Conservation (phyloP, 768 basidiomycete genomes). For the Leccinum truebloodii region DNA sequence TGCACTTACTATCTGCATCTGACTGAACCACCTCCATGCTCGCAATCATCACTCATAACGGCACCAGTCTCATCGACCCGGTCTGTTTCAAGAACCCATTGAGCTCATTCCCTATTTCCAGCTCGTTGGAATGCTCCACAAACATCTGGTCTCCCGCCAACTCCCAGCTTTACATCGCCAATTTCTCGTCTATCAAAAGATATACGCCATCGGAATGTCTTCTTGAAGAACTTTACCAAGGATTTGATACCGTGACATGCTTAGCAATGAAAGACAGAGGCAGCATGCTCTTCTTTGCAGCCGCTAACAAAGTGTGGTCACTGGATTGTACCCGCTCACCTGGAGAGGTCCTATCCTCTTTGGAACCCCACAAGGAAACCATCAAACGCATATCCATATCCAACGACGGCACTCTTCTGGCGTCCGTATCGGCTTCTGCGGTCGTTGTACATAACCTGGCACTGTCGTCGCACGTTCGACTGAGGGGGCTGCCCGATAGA, state of each 20-base stretch:
- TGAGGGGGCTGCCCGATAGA: conserved; percentile 51
- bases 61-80: conserved; percentile 51
- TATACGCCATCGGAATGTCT: conserved; percentile 51
- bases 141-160: conserved; percentile 60
- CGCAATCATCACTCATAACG: conserved; percentile 49
- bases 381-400: conserved; percentile 60
- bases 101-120: conserved; percentile 41
- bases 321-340: conserved; percentile 46
- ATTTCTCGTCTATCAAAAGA: conserved; percentile 46
- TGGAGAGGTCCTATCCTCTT: conserved; percentile 45
- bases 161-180: conserved; percentile 53
- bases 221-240: conserved; percentile 44
- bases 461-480: conserved; percentile 50
- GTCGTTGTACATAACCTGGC: conserved; percentile 63
- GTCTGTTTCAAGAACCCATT: conserved; percentile 46
- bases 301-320: conserved; percentile 46
- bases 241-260: conserved; percentile 28
- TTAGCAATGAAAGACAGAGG: conserved; percentile 38
- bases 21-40: conserved; percentile 45
- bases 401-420: conserved; percentile 56
- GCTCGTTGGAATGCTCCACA: conserved; percentile 27
- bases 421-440: conserved; percentile 51
- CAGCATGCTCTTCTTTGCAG: conserved; percentile 48
- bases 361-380: conserved; percentile 51
- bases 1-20: conserved; percentile 5